These are phyloP conservation scores for Cladosporium austrohemisphaericum DNA, from an alignment of 2,329 filamentous ascomycete genomes.

Conservation along the genomic window DNA sequence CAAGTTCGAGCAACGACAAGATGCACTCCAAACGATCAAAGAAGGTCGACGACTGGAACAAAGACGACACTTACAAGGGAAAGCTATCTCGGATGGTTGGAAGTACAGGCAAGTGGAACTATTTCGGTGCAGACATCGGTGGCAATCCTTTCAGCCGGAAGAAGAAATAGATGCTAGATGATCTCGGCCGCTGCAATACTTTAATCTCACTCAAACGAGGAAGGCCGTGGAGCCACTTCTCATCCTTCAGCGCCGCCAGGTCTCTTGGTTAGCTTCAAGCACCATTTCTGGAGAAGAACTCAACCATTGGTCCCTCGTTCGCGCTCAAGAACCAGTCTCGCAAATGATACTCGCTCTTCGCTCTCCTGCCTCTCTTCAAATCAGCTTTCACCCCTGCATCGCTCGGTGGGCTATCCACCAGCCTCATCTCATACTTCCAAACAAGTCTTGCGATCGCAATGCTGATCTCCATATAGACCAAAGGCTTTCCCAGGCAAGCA, in stretches of 20 bases:
- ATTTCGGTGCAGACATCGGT: neutral
- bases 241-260: no score
- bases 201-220: no score
- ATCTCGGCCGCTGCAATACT: no score
- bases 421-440: constrained; percentile 25
- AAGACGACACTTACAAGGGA: neutral
- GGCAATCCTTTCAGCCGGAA: neutral
- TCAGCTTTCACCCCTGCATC: constrained; percentile 49
- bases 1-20: neutral
- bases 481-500: constrained; percentile 65
- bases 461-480: constrained; percentile 27
- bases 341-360: constrained; percentile 62
- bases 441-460: constrained; percentile 26
- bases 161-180: constrained; percentile 3
- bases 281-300: no score
- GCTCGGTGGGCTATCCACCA: constrained; percentile 17
- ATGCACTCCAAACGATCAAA: neutral
- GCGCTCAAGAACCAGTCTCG: constrained; percentile 69
- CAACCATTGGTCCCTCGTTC: constrained; percentile 67
- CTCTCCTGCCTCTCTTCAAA: constrained; percentile 49
- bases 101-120: neutral
- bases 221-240: no score
- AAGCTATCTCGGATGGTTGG: neutral
- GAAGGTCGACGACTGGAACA: constrained; percentile 2
- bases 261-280: no score